Conservation (phyloP, 306 rosid species). For the Rosa chinensis region DNA sequence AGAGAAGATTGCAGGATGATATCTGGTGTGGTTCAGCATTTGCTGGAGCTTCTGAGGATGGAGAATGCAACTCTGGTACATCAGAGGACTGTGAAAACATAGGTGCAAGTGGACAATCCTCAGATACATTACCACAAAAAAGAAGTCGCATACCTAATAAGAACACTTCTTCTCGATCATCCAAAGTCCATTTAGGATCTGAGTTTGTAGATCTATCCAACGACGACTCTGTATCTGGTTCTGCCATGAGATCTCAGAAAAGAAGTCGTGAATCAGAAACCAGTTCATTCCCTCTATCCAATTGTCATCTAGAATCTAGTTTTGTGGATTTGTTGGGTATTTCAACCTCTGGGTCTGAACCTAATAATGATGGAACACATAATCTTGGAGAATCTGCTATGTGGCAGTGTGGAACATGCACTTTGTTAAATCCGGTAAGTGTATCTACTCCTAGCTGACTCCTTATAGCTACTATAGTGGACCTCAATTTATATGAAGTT, state of each 20-base stretch:
- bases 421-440: conserved; percentile 79
- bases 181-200: conserved; percentile 30
- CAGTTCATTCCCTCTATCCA: conserved; percentile 32
- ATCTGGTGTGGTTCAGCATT: conserved; percentile 88
- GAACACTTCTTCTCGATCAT: conserved; percentile 27
- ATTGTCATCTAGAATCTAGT: conserved; percentile 34
- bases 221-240: conserved; percentile 29
- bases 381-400: conserved; percentile 42
- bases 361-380: conserved; percentile 24
- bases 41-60: conserved; percentile 42
- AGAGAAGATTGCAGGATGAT: conserved; percentile 92
- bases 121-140: conserved; percentile 43
- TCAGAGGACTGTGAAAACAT: conserved; percentile 33
- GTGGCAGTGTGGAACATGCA: conserved; percentile 86
- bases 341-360: conserved; percentile 28
- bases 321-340: conserved; percentile 28
- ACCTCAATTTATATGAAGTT: background rate
- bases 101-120: conserved; percentile 21
- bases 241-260: conserved; percentile 29
- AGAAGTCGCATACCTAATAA: conserved; percentile 41
- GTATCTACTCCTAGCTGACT: conserved; percentile 8
- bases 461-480: background rate
- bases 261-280: conserved; percentile 28
- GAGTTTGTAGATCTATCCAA: conserved; percentile 44
- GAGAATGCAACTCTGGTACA: conserved; percentile 42